Evolutionary conservation across 768 basidiomycete genomes (phyloP), one percentile per base, ranked within the genome.

Genomic region (Leccinum subgranulosum): DNA sequence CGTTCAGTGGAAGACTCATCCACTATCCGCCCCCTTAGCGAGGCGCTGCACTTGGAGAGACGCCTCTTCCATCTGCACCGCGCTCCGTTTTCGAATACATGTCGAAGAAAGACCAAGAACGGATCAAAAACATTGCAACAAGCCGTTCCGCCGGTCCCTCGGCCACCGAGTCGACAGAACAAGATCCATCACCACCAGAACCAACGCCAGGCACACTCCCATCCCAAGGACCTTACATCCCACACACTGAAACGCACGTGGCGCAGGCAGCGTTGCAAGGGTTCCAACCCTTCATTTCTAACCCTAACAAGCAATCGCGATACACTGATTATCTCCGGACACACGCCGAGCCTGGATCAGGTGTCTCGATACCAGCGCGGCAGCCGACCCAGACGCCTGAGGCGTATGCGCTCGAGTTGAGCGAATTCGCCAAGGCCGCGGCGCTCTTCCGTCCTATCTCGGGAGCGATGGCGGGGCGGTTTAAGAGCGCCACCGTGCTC

Each of bases 1-100:
- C 4, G 3, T 29, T 51, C 11, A 33, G 11, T 9, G 41, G 19
- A 43, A 5, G 41, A 51, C 57, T 60, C 7, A 74, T n/a, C 43
- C 29, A 47, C 33, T 43, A 3, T 1, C 10, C 6, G 33, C 12
- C 25, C 29, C 21, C 27, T 29, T 60, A 98, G 94, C 83, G 97
- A 51, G 96, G 94, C 27, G 74, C 80, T 1, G 77, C 89, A 19
- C 77, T 98, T 0, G 95, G 95, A 54, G 97, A 98, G 73, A 83
- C 83, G 10, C 84, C 84, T 11, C 76, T 91, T 11, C 80, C 85
- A 12, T 74, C 85, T 3, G 82, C 81, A 14, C 83, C 90, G 2
- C 84, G 85, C 11, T 98, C 96, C 0, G 84, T 99, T 15, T 98
- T 96, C 69, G 95, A 98, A 47, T 98, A 86, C 69, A 84, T 98